Evolutionary conservation across 495 filamentous ascomycete genomes (phyloP).

Genomic region (Penicillium silybi): DNA sequence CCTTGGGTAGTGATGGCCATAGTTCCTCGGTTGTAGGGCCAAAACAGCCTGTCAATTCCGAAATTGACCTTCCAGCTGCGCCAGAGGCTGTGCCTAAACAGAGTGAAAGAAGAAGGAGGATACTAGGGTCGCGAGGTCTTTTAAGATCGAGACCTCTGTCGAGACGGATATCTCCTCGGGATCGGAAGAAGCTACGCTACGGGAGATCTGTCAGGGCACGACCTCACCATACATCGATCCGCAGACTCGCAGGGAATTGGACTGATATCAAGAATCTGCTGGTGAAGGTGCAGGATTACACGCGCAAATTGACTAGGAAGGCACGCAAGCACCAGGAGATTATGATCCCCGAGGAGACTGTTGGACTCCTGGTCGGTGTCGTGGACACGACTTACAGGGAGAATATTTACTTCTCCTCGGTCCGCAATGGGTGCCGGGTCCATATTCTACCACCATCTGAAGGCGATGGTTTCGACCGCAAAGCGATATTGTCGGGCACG

Average conservation of each 20-base stretch:
- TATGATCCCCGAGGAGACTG: conserved; percentile 37
- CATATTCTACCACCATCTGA: conserved; percentile 29
- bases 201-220: conserved; percentile 15
- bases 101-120: background rate
- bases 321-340: conserved; percentile 26
- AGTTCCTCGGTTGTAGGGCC: background rate
- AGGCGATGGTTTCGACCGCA: conserved; percentile 32
- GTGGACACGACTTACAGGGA: conserved; percentile 25
- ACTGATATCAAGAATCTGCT: conserved; percentile 23
- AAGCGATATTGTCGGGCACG: conserved; percentile 35
- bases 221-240: background rate
- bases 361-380: conserved; percentile 32
- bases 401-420: conserved; percentile 36
- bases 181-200: conserved; percentile 29
- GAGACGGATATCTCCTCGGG: conserved; percentile 16
- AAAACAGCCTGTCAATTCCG: background rate
- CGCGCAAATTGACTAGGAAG: conserved; percentile 6
- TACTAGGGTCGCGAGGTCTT: background rate
- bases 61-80: background rate
- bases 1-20: background rate
- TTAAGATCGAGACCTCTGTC: background rate
- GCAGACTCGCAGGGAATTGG: conserved; percentile 17
- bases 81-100: background rate
- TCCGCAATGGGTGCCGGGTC: conserved; percentile 40
- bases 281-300: conserved; percentile 16